Conservation (phyloP, 371 early-diverging fungal genomes). For the Choanephora cucurbitarum region DNA sequence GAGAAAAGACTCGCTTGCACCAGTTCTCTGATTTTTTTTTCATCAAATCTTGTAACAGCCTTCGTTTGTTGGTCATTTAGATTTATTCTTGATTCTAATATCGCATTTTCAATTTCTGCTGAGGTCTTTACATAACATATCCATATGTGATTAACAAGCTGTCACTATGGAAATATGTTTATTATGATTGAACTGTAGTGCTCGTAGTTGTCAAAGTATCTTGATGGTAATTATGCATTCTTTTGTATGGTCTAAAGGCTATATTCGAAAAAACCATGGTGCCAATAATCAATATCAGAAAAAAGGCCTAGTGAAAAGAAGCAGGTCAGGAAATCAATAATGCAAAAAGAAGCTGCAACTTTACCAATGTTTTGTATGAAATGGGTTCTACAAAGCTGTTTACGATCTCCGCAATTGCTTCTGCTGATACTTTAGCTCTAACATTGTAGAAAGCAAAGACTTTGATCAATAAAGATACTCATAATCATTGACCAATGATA, state of each 20-base stretch:
- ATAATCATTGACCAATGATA: too few relatives aligned
- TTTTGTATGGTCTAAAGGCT: neutral
- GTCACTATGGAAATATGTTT: too few relatives aligned
- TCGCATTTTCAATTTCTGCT: too few relatives aligned
- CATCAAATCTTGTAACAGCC: too few relatives aligned
- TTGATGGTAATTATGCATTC: neutral
- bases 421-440: conserved; percentile 72
- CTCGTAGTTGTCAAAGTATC: too few relatives aligned
- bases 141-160: too few relatives aligned
- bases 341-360: neutral
- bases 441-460: neutral
- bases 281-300: conserved; percentile 4
- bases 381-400: conserved; percentile 81
- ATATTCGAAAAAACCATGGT: neutral
- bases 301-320: conserved; percentile 9
- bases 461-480: neutral
- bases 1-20: too few relatives aligned
- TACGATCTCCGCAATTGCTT: conserved; percentile 79
- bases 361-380: conserved; percentile 80
- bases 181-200: too few relatives aligned
- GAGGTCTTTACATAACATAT: too few relatives aligned
- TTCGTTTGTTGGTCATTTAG: too few relatives aligned
- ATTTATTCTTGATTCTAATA: too few relatives aligned
- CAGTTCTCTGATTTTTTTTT: too few relatives aligned
- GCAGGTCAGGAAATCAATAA: neutral